Base-by-base conservation (phyloP, 2,329 filamentous ascomycete species). In the Paecilomyces niveus region DNA sequence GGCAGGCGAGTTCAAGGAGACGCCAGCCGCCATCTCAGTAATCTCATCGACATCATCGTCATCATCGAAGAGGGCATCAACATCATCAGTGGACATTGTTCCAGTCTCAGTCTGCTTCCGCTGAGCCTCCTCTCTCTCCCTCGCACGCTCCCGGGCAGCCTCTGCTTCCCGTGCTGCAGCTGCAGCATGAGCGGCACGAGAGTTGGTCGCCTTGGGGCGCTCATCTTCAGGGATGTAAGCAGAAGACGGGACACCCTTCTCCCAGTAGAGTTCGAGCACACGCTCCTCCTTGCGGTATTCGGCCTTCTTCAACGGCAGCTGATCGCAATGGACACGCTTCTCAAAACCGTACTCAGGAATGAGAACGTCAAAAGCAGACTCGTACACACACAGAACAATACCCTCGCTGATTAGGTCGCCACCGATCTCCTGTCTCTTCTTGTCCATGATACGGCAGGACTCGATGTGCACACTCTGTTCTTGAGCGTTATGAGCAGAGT, bases 381-480 rank as follows among this genome's bases (percentile, higher is more conserved):
- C 94, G 75, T 99, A 99, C 32, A 99, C 94, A 71, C 91, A 96
- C 58, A 99, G 83, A 54, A 99, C 92, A 67, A 99, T 93, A 65
- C 94, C 94, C 73, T 97, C 93, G 68, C 89, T 92, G 72, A 99
- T 92, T 57, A 99, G 84, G 64, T 99, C 94, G 54, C 91, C 92
- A 63, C 93, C 92, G 65, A 86, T 84, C 66, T 95, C 90, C 72
- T 91, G 87, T 64, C 90, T 87, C 75, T 89, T 89, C 79, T 90
- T 92, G 77, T 97, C 92, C 90, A 99, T 97, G 68, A 86, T 88
- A 66, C 94, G 89, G 81, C 94, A 99, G 4, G 93, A 91, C 73
- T 97, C 94, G 63, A 99, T 97, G 77, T 99, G 94, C 54, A 99
- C 92, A 74, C 94, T 97, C 79, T 99, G 94, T 75, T 99, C 94